Conservation (phyloP, 1,284 basidiomycete species). For the Wallemia mellicola region DNA sequence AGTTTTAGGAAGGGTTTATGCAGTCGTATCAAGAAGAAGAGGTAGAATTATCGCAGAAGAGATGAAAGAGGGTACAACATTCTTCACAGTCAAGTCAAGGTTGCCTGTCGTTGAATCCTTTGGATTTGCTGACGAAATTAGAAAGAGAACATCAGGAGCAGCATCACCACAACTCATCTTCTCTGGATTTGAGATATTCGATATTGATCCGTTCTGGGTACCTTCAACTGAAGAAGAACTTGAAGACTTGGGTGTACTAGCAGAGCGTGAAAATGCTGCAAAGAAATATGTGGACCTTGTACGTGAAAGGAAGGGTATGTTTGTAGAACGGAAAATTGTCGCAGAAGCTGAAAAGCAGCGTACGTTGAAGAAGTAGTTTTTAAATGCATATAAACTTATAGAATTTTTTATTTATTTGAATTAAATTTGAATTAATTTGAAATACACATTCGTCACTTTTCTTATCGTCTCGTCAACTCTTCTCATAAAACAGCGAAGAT, state of each 20-base stretch:
- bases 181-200: slow-evolving; percentile 54
- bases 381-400: background rate
- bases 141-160: slow-evolving; percentile 81
- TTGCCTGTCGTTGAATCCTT: slow-evolving; percentile 94
- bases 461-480: background rate
- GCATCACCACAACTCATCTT: slow-evolving; percentile 92
- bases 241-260: slow-evolving; percentile 86
- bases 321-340: slow-evolving; percentile 71
- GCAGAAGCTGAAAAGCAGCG: slow-evolving; percentile 86
- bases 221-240: slow-evolving; percentile 92
- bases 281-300: slow-evolving; percentile 81
- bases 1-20: slow-evolving; percentile 91
- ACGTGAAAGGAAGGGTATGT: slow-evolving; percentile 74
- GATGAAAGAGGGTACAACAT: slow-evolving; percentile 91
- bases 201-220: slow-evolving; percentile 95
- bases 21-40: slow-evolving; percentile 62
- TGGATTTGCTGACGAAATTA: slow-evolving; percentile 90
- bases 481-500: background rate
- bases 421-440: background rate
- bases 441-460: background rate
- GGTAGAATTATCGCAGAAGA: slow-evolving; percentile 85
- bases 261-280: slow-evolving; percentile 76
- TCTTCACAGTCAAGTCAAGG: slow-evolving; percentile 69
- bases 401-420: background rate
- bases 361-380: slow-evolving; percentile 46